Evolutionary conservation across 768 basidiomycete species (phyloP).

Genomic region (Pholiota molesta): DNA sequence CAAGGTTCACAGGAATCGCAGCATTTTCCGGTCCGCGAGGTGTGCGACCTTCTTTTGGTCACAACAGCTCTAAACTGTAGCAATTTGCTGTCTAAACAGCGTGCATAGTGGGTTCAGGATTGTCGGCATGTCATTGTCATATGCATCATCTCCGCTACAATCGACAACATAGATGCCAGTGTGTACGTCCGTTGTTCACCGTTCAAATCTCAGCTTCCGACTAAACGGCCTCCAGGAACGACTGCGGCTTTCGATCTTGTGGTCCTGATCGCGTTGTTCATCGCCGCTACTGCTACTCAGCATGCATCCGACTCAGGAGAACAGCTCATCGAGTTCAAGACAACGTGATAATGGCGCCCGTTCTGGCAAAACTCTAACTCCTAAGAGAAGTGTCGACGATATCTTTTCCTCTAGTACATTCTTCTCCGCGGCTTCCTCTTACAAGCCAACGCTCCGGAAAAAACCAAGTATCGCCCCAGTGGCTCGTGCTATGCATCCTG

Average conservation of each 20-base stretch:
- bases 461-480: neutral
- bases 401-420: slow-evolving; percentile 5
- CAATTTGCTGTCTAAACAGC: slow-evolving; percentile 4
- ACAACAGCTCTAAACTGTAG: slow-evolving; percentile 5
- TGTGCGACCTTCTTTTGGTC: slow-evolving; percentile 6
- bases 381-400: slow-evolving; percentile 7
- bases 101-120: slow-evolving; percentile 10
- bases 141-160: slow-evolving; percentile 17
- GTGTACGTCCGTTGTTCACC: neutral
- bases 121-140: slow-evolving; percentile 18
- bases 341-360: neutral
- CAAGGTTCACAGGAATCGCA: neutral
- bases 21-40: slow-evolving; percentile 5
- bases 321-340: neutral
- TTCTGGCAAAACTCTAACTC: neutral
- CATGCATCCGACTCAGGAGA: neutral
- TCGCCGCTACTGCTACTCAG: neutral
- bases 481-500: neutral
- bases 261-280: neutral
- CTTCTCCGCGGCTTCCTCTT: neutral
- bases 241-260: neutral
- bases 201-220: neutral
- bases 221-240: neutral
- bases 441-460: neutral
- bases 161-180: slow-evolving; percentile 8